Evolutionary conservation across 495 filamentous ascomycete species (phyloP).

Genomic region (Aspergillus bridgeri): DNA sequence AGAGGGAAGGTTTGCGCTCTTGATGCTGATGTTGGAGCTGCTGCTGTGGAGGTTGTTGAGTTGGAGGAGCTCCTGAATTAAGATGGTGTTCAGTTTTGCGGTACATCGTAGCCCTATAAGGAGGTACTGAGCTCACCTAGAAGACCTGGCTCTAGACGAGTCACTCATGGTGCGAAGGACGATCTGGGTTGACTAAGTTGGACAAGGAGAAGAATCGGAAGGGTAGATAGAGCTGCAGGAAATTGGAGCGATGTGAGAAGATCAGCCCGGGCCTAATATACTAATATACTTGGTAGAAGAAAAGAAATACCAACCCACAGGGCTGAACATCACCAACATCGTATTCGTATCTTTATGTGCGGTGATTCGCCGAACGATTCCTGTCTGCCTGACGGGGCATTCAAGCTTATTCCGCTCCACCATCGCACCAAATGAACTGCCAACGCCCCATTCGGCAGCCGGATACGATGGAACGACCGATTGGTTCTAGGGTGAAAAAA

Average conservation of each 20-base stretch:
- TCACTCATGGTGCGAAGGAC: not conserved
- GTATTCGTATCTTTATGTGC: constrained; percentile 4
- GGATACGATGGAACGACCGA: not conserved
- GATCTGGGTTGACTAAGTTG: not conserved
- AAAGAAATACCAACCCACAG: not conserved
- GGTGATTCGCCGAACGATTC: constrained; percentile 1
- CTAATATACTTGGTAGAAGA: no score
- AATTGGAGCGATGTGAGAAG: not conserved
- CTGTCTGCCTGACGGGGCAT: not conserved
- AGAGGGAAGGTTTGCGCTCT: constrained; percentile 35
- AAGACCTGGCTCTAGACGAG: not conserved
- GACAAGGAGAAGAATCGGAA: not conserved
- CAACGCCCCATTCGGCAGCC: not conserved
- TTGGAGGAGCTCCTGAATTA: not conserved
- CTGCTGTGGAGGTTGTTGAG: not conserved
- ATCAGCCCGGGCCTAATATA: not conserved
- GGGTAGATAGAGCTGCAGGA: no score
- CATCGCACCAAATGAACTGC: not conserved
- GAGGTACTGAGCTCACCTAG: not conserved
- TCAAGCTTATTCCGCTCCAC: constrained; percentile 2
- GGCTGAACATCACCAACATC: not conserved
- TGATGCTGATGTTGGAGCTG: constrained; percentile 6
- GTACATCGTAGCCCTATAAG: not conserved
- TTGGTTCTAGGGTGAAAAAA: not conserved
- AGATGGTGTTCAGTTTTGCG: not conserved